Percentiles rank a stretch among this genome's conserved stretches.
Conservation (phyloP, 352 stramenopile species). For the Globisporangium canariense region DNA sequence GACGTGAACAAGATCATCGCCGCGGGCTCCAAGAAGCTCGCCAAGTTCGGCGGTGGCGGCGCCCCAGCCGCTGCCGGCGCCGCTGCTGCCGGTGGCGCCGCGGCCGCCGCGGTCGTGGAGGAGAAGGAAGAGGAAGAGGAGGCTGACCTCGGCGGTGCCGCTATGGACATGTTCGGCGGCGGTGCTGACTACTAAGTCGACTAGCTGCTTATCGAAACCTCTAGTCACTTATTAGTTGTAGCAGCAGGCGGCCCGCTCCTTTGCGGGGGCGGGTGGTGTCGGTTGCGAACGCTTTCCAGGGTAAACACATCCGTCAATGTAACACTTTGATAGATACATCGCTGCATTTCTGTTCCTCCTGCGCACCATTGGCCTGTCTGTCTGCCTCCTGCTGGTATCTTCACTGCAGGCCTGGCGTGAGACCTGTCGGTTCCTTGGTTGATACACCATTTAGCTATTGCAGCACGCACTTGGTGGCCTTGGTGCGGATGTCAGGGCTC, state of each 20-base stretch:
- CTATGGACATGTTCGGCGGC: constrained; percentile 89
- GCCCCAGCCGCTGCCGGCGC: constrained; percentile 44
- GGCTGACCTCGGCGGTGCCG: constrained; percentile 72
- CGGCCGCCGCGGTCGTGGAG: constrained; percentile 54
- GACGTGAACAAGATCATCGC: constrained; percentile 81
- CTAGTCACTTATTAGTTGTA: constrained; percentile 15
- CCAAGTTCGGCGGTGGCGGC: constrained; percentile 69
- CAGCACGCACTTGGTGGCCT: constrained; percentile 49
- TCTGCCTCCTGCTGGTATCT: background rate
- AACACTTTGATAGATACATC: constrained; percentile 63
- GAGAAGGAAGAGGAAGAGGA: constrained; percentile 83
- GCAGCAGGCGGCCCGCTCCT: background rate
- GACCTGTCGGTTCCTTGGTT: no score
- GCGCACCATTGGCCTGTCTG: background rate
- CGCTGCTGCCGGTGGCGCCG: constrained; percentile 45
- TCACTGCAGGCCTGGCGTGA: background rate
- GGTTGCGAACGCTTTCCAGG: constrained; percentile 21
- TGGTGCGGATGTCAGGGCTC: constrained; percentile 55
- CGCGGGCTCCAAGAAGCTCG: constrained; percentile 75
- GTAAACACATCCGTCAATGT: constrained; percentile 70
- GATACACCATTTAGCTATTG: constrained; percentile 26
- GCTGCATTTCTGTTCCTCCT: constrained; percentile 14
- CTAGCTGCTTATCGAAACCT: constrained; percentile 1
- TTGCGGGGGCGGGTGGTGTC: background rate
- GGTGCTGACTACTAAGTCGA: constrained; percentile 83